phyloP scores from a whole-genome alignment of 2,329 filamentous ascomycete genomes.

The Ophiostoma australiae region DNA sequence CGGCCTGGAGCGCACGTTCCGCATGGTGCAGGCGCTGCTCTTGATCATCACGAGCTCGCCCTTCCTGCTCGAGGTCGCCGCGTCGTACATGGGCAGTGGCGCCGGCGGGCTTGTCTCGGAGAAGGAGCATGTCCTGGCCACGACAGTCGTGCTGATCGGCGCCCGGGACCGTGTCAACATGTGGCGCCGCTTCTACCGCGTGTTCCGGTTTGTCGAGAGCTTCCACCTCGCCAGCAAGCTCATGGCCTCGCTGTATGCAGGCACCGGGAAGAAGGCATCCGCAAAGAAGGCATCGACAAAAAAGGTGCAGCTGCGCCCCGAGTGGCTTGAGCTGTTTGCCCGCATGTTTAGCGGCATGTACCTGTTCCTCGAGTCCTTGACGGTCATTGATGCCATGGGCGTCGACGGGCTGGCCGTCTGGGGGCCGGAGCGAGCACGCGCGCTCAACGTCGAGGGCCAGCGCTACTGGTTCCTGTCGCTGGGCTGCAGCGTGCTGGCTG shows the following conservation, averaged over 20 bases:
- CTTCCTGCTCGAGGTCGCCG: conserved; percentile 36
- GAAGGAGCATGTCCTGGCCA: conserved; percentile 25
- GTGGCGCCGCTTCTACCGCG: conserved; percentile 58
- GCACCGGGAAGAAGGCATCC: no score
- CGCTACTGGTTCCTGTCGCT: conserved; percentile 66
- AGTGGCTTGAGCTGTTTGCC: conserved; percentile 51
- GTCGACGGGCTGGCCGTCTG: conserved; percentile 48
- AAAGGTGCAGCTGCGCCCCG: not conserved
- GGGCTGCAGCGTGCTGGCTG: conserved; percentile 44
- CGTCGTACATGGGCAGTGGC: not conserved
- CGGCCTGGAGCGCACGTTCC: conserved; percentile 57
- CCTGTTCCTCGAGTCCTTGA: conserved; percentile 60
- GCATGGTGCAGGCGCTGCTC: conserved; percentile 50
- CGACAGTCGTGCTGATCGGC: conserved; percentile 28
- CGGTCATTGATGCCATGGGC: conserved; percentile 50
- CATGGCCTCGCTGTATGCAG: not conserved
- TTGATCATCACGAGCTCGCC: conserved; percentile 47
- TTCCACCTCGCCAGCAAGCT: conserved; percentile 44
- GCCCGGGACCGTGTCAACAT: conserved; percentile 44
- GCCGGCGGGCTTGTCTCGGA: not conserved
- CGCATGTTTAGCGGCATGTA: conserved; percentile 62
- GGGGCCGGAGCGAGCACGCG: conserved; percentile 44
- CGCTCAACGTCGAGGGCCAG: conserved; percentile 56
- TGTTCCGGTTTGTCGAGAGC: conserved; percentile 62
- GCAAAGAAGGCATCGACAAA: not conserved